Evolutionary conservation across 768 basidiomycete species (phyloP).

Genomic region (Rhodosporidiobolus sp.): DNA sequence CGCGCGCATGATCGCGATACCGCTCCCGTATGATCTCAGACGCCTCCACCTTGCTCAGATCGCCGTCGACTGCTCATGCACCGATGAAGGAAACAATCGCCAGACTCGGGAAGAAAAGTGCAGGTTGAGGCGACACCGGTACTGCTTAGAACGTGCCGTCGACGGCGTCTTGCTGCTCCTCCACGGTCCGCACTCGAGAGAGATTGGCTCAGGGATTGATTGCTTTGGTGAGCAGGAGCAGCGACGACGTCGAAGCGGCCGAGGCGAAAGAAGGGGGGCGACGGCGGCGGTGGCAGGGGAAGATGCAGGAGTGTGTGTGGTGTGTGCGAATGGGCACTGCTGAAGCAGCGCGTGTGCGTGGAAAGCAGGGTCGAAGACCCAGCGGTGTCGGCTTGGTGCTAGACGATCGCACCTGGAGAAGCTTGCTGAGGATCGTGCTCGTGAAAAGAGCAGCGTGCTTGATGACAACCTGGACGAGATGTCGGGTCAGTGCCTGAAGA

Average conservation of each 20-base stretch:
- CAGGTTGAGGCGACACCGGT: not conserved
- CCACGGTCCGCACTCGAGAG: no score
- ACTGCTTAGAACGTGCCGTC: not conserved
- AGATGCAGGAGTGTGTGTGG: no score
- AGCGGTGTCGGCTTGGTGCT: not conserved
- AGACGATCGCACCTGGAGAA: conserved; percentile 54
- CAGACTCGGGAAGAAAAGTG: not conserved
- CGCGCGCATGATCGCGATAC: conserved; percentile 35
- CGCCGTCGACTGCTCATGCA: not conserved
- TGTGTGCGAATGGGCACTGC: no score
- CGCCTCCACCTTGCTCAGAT: not conserved
- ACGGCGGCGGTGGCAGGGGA: no score
- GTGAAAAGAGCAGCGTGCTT: conserved; percentile 80
- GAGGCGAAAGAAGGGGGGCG: no score
- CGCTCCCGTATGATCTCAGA: conserved; percentile 37
- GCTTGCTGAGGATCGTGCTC: conserved; percentile 67
- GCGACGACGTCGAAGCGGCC: no score
- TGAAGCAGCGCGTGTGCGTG: not conserved
- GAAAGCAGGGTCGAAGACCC: not conserved
- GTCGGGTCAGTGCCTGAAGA: no score
- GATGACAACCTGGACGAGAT: conserved; percentile 53
- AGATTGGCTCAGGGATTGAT: no score
- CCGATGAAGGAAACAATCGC: not conserved
- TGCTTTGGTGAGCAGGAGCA: no score
- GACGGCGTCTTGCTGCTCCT: no score